These are phyloP conservation scores for Penicillium sp. DNA, from an alignment of 2,329 filamentous ascomycete genomes.

Conservation along the genomic window DNA sequence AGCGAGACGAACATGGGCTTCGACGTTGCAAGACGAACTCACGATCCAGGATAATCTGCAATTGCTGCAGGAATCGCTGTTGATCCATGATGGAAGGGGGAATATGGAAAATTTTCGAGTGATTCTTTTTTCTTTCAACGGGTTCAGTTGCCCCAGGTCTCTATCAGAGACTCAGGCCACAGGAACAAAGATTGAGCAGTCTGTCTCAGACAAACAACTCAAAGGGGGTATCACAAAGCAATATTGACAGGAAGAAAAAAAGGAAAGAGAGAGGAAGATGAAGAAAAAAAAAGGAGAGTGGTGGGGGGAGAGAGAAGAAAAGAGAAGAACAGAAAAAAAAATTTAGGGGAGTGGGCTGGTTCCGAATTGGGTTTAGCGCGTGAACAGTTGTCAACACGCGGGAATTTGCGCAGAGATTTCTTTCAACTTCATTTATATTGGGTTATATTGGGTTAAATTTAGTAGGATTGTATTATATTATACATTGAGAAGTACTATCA, in stretches of 20 bases:
- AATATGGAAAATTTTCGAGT: conserved; percentile 9
- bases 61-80: conserved; percentile 79
- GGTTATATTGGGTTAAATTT: neutral
- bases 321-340: conserved; percentile 22
- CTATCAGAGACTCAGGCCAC: conserved; percentile 11
- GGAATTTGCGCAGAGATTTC: conserved; percentile 9
- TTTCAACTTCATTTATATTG: neutral
- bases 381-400: conserved; percentile 11
- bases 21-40: conserved; percentile 44
- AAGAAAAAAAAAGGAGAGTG: conserved; percentile 21
- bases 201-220: conserved; percentile 34
- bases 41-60: conserved; percentile 87
- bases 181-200: conserved; percentile 29
- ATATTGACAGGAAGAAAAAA: conserved; percentile 19
- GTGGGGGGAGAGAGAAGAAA: conserved; percentile 18
- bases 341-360: conserved; percentile 19
- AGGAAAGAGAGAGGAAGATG: conserved; percentile 23
- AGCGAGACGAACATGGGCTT: conserved; percentile 12
- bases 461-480: too few species aligned
- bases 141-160: conserved; percentile 14
- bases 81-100: conserved; percentile 64
- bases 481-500: neutral
- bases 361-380: conserved; percentile 22
- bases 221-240: conserved; percentile 35
- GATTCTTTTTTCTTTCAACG: conserved; percentile 4